A percentile compares a stretch with the other conserved stretches of the same genome.
These are phyloP conservation scores for Cyberlindnera samutprakarnensis DNA, from an alignment of 805 yeast genomes.

Conservation along the genomic window DNA sequence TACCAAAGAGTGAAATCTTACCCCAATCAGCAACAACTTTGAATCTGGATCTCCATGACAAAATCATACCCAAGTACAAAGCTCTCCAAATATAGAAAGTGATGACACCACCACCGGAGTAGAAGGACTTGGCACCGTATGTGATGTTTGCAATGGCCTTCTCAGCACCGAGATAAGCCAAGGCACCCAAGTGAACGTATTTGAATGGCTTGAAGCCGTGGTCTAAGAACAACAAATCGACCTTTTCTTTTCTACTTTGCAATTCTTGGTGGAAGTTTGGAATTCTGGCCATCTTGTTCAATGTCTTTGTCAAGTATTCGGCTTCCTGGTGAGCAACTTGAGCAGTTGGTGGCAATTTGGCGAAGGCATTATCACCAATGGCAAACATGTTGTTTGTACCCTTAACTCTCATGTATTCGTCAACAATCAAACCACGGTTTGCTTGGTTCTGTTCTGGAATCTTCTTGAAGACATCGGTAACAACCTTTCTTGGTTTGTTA, in stretches of 20 bases:
- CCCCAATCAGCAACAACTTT: slow-evolving; percentile 85
- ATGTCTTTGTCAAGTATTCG: slow-evolving; percentile 62
- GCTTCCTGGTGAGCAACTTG: slow-evolving; percentile 97
- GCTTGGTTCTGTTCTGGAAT: slow-evolving; percentile 76
- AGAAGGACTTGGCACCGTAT: slow-evolving; percentile 69
- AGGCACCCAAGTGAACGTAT: slow-evolving; percentile 84
- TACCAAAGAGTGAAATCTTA: slow-evolving; percentile 81
- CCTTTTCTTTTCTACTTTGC: slow-evolving; percentile 25
- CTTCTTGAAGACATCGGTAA: slow-evolving; percentile 57
- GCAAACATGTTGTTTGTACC: slow-evolving; percentile 83
- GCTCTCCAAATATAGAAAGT: slow-evolving; percentile 93
- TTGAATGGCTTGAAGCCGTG: slow-evolving; percentile 57
- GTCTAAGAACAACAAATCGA: slow-evolving; percentile 35
- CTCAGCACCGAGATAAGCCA: slow-evolving; percentile 90
- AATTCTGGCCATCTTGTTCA: slow-evolving; percentile 46
- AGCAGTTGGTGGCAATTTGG: slow-evolving; percentile 91
- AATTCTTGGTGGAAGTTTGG: slow-evolving; percentile 32
- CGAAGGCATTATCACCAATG: slow-evolving; percentile 86
- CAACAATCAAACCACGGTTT: slow-evolving; percentile 79
- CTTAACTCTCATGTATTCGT: slow-evolving; percentile 71
- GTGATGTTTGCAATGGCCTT: slow-evolving; percentile 90
- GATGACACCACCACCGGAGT: slow-evolving; percentile 79
- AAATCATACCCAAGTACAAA: slow-evolving; percentile 83
- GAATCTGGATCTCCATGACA: slow-evolving; percentile 80
- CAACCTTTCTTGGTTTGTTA: slow-evolving; percentile 75